phyloP scores from a whole-genome alignment of 78 protist species.

The Guillardia theta region DNA sequence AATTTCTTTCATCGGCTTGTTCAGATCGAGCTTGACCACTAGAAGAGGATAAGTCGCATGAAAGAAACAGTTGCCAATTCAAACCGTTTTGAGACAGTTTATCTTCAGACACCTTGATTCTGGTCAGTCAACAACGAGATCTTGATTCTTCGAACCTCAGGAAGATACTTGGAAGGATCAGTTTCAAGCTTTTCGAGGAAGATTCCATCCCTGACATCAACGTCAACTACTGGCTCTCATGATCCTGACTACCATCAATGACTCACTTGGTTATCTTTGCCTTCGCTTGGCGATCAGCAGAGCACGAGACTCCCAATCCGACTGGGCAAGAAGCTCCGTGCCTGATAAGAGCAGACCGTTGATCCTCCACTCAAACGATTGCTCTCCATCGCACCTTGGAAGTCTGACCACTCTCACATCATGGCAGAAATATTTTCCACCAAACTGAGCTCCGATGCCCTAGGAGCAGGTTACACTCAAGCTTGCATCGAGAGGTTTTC shows the following conservation, averaged over 20 bases:
- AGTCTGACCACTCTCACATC: constrained; percentile 60
- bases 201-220: constrained; percentile 75
- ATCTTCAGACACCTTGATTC: too few relatives aligned
- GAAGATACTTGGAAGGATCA: constrained; percentile 68
- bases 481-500: too few relatives aligned
- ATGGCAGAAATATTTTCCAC: constrained; percentile 82
- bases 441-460: constrained; percentile 91
- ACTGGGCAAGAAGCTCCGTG: constrained; percentile 84
- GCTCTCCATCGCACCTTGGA: not conserved
- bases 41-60: too few relatives aligned
- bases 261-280: constrained; percentile 68
- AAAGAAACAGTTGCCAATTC: too few relatives aligned
- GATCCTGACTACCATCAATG: too few relatives aligned
- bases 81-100: too few relatives aligned
- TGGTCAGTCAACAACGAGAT: too few relatives aligned
- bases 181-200: constrained; percentile 70
- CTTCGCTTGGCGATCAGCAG: constrained; percentile 75
- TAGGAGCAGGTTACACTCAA: too few relatives aligned
- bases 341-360: constrained; percentile 52
- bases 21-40: constrained; percentile 76
- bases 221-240: too few relatives aligned
- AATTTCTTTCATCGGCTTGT: constrained; percentile 68
- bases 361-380: too few relatives aligned
- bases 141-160: constrained; percentile 50
- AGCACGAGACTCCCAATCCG: constrained; percentile 85